phyloP scores from a whole-genome alignment of 305 asterid genomes.

The Euphrasia arctica region DNA sequence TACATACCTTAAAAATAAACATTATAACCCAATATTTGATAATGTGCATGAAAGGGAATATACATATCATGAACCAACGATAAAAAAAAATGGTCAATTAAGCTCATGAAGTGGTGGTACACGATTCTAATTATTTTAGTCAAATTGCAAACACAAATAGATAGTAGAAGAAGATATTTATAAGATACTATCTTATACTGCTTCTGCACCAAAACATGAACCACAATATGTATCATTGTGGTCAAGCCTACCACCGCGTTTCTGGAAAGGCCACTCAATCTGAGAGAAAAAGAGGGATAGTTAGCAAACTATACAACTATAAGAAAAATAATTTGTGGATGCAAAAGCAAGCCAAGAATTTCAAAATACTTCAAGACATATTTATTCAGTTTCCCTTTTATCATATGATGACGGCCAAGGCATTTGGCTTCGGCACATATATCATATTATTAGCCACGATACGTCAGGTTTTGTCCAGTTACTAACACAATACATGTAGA shows the following conservation, averaged over 20 bases:
- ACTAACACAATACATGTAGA: background rate
- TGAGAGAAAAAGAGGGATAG: no score
- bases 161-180: slow-evolving; percentile 22
- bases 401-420: no score
- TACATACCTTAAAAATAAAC: no score
- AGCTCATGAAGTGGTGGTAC: slow-evolving; percentile 2
- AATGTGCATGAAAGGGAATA: slow-evolving; percentile 6
- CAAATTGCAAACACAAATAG: slow-evolving; percentile 18
- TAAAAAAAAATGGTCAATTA: slow-evolving; percentile 4
- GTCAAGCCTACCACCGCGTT: slow-evolving; percentile 96
- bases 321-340: no score
- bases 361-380: no score
- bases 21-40: background rate
- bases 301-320: no score
- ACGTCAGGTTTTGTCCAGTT: no score
- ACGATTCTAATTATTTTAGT: background rate
- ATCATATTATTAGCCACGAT: no score
- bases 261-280: slow-evolving; percentile 57
- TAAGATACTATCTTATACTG: slow-evolving; percentile 40
- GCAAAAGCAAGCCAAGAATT: no score
- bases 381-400: background rate
- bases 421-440: no score
- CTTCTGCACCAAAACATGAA: slow-evolving; percentile 96
- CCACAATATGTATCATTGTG: slow-evolving; percentile 95
- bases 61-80: slow-evolving; percentile 3